Conservation (phyloP, 2,329 filamentous ascomycete species). For the Aspergillus novoparasiticus region DNA sequence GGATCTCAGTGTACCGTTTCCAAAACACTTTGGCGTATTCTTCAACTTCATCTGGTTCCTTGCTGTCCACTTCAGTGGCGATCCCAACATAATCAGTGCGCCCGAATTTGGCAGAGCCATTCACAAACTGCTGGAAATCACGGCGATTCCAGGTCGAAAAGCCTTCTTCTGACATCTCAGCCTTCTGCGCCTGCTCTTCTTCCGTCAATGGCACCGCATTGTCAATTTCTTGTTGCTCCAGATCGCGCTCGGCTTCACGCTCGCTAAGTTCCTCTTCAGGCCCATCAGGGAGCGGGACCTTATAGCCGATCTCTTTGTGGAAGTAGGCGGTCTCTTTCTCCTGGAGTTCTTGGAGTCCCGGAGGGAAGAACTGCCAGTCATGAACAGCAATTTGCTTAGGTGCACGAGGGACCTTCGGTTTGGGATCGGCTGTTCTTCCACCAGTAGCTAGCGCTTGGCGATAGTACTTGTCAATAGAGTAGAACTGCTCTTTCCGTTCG, state of each 20-base stretch:
- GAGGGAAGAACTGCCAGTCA: conserved; percentile 96
- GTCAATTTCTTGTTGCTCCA: conserved; percentile 91
- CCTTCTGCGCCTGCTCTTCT: conserved; percentile 85
- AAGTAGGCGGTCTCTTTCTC: conserved; percentile 96
- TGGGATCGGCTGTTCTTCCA: conserved; percentile 76
- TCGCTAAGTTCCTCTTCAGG: conserved; percentile 84
- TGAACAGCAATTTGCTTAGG: conserved; percentile 91
- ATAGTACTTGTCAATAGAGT: conserved; percentile 99
- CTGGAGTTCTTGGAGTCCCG: conserved; percentile 80
- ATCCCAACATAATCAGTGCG: conserved; percentile 84
- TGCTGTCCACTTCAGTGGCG: conserved; percentile 86
- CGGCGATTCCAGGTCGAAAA: conserved; percentile 95
- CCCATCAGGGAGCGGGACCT: conserved; percentile 85
- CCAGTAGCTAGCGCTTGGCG: conserved; percentile 84
- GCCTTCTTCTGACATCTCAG: conserved; percentile 76
- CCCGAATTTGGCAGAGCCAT: conserved; percentile 90
- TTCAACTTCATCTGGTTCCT: conserved; percentile 80
- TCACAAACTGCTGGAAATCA: conserved; percentile 98
- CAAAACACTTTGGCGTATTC: conserved; percentile 94
- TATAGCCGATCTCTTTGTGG: conserved; percentile 94
- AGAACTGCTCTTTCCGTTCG: conserved; percentile 96
- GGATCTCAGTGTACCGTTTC: conserved; percentile 89
- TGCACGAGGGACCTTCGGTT: conserved; percentile 92
- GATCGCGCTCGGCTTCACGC: conserved; percentile 81
- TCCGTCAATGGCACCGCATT: conserved; percentile 85